phyloP scores from a whole-genome alignment of 208 protist species.

The Jaenimonas drosophilae region DNA sequence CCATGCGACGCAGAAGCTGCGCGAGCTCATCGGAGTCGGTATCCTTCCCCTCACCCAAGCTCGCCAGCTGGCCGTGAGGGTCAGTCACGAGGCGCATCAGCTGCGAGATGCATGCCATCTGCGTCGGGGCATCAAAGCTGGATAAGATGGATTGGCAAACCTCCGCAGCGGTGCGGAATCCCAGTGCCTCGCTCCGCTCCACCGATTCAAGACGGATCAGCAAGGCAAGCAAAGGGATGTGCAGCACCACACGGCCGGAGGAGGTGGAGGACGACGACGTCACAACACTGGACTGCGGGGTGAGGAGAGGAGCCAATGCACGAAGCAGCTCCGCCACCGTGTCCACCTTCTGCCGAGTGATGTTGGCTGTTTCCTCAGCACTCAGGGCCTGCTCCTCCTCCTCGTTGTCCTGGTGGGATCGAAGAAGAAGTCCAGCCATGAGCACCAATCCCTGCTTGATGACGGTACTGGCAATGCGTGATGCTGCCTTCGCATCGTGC shows the following conservation, averaged over 20 bases:
- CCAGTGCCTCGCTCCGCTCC: conserved; percentile 39
- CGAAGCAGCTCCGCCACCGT: conserved; percentile 61
- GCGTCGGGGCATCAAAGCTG: conserved; percentile 74
- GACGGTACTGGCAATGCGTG: conserved; percentile 20
- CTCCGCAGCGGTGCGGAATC: conserved; percentile 58
- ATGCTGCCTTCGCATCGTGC: conserved; percentile 26
- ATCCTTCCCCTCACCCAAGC: not conserved
- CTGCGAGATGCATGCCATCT: conserved; percentile 66
- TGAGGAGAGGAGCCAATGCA: conserved; percentile 59
- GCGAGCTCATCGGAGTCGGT: conserved; percentile 13
- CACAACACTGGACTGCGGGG: conserved; percentile 3
- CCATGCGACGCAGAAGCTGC: conserved; percentile 58
- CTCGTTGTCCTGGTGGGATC: conserved; percentile 6
- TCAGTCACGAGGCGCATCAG: conserved; percentile 76
- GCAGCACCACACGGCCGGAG: conserved; percentile 17
- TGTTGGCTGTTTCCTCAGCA: not conserved
- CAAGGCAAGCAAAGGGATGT: conserved; percentile 75
- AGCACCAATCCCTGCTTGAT: conserved; percentile 60
- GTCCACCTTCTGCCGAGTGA: conserved; percentile 24
- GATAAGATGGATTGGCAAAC: conserved; percentile 65
- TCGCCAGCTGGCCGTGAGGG: conserved; percentile 38
- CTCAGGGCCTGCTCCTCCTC: conserved; percentile 1
- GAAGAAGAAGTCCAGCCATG: conserved; percentile 63
- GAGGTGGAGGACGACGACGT: not conserved
- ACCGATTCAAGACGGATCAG: conserved; percentile 65